Evolutionary conservation across 495 filamentous ascomycete species (phyloP), one percentile per base, ranked within the genome.

Genomic region (Clohesyomyces aquaticus): DNA sequence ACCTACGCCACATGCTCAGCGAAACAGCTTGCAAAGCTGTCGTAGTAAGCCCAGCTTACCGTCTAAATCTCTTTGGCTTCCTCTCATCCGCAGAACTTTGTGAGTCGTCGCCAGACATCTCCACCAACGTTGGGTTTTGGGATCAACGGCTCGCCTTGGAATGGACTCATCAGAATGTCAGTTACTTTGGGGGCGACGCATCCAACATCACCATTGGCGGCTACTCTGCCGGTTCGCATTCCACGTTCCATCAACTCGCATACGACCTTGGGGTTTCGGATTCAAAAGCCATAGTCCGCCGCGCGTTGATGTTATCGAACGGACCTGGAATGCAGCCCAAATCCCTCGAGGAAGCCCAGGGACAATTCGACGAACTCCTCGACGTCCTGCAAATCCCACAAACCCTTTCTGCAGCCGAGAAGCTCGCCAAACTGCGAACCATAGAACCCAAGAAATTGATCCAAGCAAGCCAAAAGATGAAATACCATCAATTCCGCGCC

Each of bases 331-430:
- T 82, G 0, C 83, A 84, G 49, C 83, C 83, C 0, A 82, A 82
- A 67, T 50, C 69, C 0, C 70, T 78, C 6, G 59, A 70, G 12
- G 78, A 77, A 71, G 78, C 81, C 0, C 83, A 85, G 65, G 62
- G 59, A 27, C 83, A 86, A 72, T 84, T 87, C 71, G 75, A 84
- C 62, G 76, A 83, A 55, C 77, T 87, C 19, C 77, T 85, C 47
- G 32, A 63, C 4, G 72, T 72, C 16, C 74, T 85, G 1, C 16
- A 72, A 10, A 84, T 86, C 65, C 77, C 83, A 0, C 47, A 65
- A 11, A 57, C 61, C 23, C 72, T 83, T 16, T 57, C 80, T 0
- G 21, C 71, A 1, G 29, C 66, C 8, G 77, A 82, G 22, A 82
- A 83, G 49, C 69, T 86, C 14, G 55, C 73, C 23, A 72, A 67